Base-by-base conservation (phyloP, 148 eudicot genomes). In the Vaccinium myrtillus region DNA sequence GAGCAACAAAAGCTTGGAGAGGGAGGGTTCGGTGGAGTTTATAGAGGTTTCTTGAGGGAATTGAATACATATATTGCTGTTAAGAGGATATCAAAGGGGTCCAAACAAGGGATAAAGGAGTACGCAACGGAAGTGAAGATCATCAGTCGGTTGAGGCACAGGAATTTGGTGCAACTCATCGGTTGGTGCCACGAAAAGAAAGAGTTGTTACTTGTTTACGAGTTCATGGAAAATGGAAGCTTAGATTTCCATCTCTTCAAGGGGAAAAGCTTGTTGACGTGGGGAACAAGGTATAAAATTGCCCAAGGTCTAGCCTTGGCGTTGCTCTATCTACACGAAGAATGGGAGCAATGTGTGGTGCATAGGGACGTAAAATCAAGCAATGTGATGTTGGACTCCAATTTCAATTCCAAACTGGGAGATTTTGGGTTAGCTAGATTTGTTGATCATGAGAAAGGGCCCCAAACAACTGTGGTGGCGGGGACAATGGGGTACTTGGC, bases 181-280 rank as follows among this genome's bases (percentile, higher is more conserved):
- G 69, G 69, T 63, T 63, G 69, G 69, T 63, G 69, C 69, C 69
- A 63, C 69, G 69, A 63, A 63, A 63, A 21, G 69, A 63, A 63
- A 63, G 69, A 63, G 9, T 4, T 63, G 6, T 27, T 63, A 25
- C 69, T 63, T 63, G 69, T 63, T 63, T 63, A 63, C 1, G 87
- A 84, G 86, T 70, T 79, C 32, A 70, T 84, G 86, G 77, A 58
- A 14, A 80, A 84, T 54, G 79, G 55, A 18, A 85, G 87, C 61
- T 80, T 85, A 27, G 83, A 32, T 32, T 32, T 32, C 36, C 36
- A 32, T 32, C 36, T 32, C 36, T 32, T 32, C 36, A 32, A 32
- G 36, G 36, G 36, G 36, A 32, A 32, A 32, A 32, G 36, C 36
- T 32, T 32, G 36, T 32, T 32, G 36, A 32, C 36, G 36, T 32